Conservation (phyloP, 768 basidiomycete species). For the Nevesoporus exiguus region DNA sequence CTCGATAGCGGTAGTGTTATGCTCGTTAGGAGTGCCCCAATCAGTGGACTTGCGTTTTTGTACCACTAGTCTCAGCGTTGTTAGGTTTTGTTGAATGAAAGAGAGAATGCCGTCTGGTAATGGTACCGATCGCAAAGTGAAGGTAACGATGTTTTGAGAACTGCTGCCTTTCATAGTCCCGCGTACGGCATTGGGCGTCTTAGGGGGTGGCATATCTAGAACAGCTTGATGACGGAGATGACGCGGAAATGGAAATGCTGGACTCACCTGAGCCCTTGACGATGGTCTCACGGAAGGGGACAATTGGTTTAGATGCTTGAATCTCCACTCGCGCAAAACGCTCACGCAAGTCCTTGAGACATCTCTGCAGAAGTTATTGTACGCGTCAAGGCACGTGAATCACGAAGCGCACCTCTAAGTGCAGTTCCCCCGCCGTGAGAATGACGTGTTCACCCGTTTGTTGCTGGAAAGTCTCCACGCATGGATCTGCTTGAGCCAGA, state of each 20-base stretch:
- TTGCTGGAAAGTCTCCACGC: constrained; percentile 96
- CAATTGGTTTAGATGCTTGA: constrained; percentile 91
- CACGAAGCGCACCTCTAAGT: constrained; percentile 69
- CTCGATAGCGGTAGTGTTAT: constrained; percentile 24
- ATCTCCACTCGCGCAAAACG: constrained; percentile 92
- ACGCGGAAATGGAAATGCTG: background rate
- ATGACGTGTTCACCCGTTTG: constrained; percentile 98
- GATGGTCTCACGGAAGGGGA: constrained; percentile 96
- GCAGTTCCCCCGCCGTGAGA: constrained; percentile 91
- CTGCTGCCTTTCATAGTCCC: constrained; percentile 76
- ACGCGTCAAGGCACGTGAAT: background rate
- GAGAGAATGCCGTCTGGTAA: constrained; percentile 67
- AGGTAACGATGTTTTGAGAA: constrained; percentile 68
- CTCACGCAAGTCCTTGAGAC: constrained; percentile 93
- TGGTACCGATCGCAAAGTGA: constrained; percentile 80
- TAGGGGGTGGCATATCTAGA: constrained; percentile 85
- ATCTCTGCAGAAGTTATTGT: constrained; percentile 55
- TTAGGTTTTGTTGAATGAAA: constrained; percentile 75
- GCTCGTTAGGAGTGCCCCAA: constrained; percentile 20
- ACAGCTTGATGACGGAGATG: background rate
- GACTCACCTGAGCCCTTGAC: constrained; percentile 67
- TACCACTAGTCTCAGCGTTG: constrained; percentile 58
- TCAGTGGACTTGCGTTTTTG: constrained; percentile 44
- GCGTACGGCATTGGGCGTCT: constrained; percentile 61
- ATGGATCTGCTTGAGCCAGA: constrained; percentile 93